Evolutionary conservation across 805 yeast genomes (phyloP).

Genomic region (Candida namnaoensis): DNA sequence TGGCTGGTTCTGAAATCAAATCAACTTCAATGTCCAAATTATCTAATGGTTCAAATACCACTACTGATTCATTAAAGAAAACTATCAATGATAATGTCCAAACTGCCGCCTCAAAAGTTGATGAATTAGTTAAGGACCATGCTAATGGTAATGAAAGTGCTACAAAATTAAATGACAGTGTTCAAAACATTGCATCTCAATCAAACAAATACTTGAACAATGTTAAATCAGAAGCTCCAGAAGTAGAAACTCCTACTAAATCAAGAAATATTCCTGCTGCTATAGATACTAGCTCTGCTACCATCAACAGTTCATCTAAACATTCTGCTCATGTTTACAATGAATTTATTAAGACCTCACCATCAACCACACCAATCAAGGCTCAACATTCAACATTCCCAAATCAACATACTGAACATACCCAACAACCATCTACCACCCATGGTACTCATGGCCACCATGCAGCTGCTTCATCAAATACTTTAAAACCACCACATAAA

Average conservation of each 20-base stretch:
- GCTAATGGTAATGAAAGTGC: conserved; percentile 5
- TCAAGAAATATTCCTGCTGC: background rate
- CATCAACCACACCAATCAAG: conserved; percentile 7
- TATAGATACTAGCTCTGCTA: background rate
- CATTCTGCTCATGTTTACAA: background rate
- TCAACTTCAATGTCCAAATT: background rate
- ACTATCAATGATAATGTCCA: conserved; percentile 7
- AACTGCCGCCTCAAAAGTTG: conserved; percentile 9
- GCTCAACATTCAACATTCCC: conserved; percentile 6
- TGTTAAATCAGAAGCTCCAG: background rate
- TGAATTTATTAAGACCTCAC: background rate
- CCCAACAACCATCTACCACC: too few species aligned
- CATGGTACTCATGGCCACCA: too few species aligned
- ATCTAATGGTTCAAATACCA: background rate
- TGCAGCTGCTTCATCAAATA: background rate
- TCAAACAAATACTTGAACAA: conserved; percentile 4
- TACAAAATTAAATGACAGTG: conserved; percentile 4
- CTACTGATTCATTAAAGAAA: conserved; percentile 3
- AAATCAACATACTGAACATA: background rate
- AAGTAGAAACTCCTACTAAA: background rate
- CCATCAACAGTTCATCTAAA: background rate
- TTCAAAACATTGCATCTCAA: conserved; percentile 9
- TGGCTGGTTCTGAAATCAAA: conserved; percentile 3
- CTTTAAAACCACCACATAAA: background rate
- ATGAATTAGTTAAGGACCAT: conserved; percentile 5